Base-by-base conservation (phyloP, 345 rosid genomes). In the Psidium friedrichsthalianum region DNA sequence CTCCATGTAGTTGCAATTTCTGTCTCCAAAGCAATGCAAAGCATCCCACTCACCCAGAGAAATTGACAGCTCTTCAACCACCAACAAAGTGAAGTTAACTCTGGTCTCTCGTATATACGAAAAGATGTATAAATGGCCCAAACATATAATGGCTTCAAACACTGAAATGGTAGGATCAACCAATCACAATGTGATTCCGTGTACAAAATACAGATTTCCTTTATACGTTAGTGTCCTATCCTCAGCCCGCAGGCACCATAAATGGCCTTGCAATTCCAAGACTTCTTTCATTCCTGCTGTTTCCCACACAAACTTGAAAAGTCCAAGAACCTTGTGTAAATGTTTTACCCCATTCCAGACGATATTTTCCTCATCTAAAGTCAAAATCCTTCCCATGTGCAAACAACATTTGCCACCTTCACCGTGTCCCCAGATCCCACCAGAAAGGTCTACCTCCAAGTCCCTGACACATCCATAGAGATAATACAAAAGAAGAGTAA, bases 241-340 rank as follows among this genome's bases (percentile, higher is more conserved):
- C 87, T 90, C 89, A 6, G 90, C 91, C 42, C 93, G 95, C 82
- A 90, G 88, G 87, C 94, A 93, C 94, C 94, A 95, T 42, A 94
- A 86, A 86, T 94, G 98, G 9, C 98, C 98, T 86, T 92, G 92
- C 82, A 93, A 83, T 87, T 90, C 92, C 85, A 94, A 88, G 54
- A 42, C 85, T 51, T 92, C 98, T 81, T 94, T 90, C 96, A 88
- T 91, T 81, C 91, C 95, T 55, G 98, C 95, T 25, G 92, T 92
- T 85, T 94, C 94, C 98, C 96, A 94, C 29, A 94, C 90, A 90
- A 94, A 94, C 87, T 88, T 92, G 85, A 89, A 93, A 13, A 96
- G 83, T 58, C 91, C 90, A 52, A 95, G 91, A 47, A 92, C 96
- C 82, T 92, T 92, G 83, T 95, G 94, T 88, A 96, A 84, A 57